Conservation (phyloP, 2,329 filamentous ascomycete genomes). For the Calonectria hongkongensis region DNA sequence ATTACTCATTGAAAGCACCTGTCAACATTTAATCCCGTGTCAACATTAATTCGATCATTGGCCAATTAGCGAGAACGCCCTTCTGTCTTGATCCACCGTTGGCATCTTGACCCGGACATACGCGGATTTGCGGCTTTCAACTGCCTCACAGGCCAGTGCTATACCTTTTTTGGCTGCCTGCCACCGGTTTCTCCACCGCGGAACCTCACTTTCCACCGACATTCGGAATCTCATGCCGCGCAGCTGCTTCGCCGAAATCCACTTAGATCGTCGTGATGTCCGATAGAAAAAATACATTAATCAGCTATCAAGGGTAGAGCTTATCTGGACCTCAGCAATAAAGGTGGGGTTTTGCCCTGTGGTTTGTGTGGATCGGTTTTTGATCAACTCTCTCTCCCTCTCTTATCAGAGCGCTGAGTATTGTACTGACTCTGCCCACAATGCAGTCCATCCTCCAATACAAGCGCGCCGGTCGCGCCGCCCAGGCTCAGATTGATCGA, state of each 20-base stretch:
- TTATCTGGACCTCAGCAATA: conserved; percentile 20
- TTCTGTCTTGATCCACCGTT: background rate
- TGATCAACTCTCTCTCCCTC: background rate
- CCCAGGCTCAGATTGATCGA: conserved; percentile 48
- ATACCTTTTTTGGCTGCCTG: background rate
- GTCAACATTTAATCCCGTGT: background rate
- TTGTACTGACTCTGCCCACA: background rate
- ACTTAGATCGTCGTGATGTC: background rate
- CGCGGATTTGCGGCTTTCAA: background rate
- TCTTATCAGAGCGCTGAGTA: background rate
- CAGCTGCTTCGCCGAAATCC: conserved; percentile 2
- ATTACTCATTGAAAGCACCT: background rate
- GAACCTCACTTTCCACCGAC: background rate
- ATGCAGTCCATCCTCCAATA: conserved; percentile 50
- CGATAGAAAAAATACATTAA: background rate
- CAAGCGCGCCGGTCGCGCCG: conserved; percentile 44
- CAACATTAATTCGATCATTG: background rate
- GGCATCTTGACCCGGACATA: background rate
- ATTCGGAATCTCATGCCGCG: background rate
- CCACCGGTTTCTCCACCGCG: background rate
- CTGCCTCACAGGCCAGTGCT: background rate
- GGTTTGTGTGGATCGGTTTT: background rate
- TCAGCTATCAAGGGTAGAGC: conserved; percentile 4
- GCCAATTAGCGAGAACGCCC: background rate
- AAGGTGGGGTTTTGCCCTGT: background rate